Evolutionary conservation across 768 basidiomycete genomes (phyloP).

Genomic region (Lactarius quietus): DNA sequence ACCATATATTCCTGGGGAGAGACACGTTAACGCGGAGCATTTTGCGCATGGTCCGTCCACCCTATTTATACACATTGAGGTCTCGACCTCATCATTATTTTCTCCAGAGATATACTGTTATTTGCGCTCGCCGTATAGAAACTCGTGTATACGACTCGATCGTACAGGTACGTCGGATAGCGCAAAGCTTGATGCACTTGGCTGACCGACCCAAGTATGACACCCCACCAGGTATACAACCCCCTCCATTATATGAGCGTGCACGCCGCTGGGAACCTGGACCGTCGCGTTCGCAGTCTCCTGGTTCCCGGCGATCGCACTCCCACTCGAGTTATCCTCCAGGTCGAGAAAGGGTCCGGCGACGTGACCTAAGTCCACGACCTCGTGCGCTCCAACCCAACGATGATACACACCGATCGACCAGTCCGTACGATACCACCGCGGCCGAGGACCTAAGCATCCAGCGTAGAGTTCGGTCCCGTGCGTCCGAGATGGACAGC

Average conservation of each 20-base stretch:
- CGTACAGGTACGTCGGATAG: constrained; percentile 57
- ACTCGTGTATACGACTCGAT: constrained; percentile 78
- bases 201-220: constrained; percentile 50
- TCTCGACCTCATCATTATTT: neutral
- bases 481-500: neutral
- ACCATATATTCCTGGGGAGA: constrained; percentile 51
- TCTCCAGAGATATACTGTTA: constrained; percentile 80
- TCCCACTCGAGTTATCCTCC: constrained; percentile 26
- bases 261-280: constrained; percentile 32
- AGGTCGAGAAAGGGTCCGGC: neutral
- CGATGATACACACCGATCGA: neutral
- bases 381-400: neutral
- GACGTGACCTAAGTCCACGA: neutral
- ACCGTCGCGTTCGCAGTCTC: constrained; percentile 27
- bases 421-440: neutral
- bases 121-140: constrained; percentile 83
- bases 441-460: neutral
- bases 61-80: neutral
- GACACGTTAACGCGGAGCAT: constrained; percentile 78
- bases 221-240: constrained; percentile 39
- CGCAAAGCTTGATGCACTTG: neutral
- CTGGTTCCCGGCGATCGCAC: constrained; percentile 24
- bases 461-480: neutral
- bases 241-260: constrained; percentile 34
- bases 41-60: constrained; percentile 80